Base-by-base conservation (phyloP, 2,329 filamentous ascomycete genomes). In the Aspergillus intermedius region DNA sequence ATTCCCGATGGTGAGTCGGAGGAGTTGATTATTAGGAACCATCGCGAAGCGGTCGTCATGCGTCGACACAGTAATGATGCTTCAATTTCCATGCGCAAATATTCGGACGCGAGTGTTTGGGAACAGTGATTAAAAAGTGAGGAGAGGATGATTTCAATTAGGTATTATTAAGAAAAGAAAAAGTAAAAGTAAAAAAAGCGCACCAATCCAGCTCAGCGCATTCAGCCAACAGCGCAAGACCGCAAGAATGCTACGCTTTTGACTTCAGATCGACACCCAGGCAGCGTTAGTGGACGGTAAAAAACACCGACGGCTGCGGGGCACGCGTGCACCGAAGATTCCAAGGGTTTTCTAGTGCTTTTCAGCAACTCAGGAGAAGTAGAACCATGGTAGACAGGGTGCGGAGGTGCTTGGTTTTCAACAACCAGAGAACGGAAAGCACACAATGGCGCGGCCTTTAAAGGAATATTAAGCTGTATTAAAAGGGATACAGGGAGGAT, bases 1-100 rank as follows among this genome's bases (percentile, higher is more conserved):
- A 32, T 61, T 55, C 5, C 53, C 54, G 13, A 62, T 54, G 23
- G 42, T 52, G 37, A 62, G 50, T 37, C 54, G 55, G 40, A 62
- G 55, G 51, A 62, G 51, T 21, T 58, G 50, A 41, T 62, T 50
- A 47, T 56, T 40, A 19, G 37, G 37, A 12, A 19, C 37, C 37
- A 40, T 40, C 37, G 17, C 15, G 34, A 9, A 17, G 8, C 15
- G 34, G 37, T 22, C 17, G 15, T 10, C 10, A 2, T 15, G 4
- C 9, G 37, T 37, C 34, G 34, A 30, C 25, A 30, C 10, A 17
- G n/a, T 37, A 6, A 9, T 8, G 34, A 37, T 6, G 34, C 6
- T 19, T 3, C 17, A n/a, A 19, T 17, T 19, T 37, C 34, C n/a
- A 37, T 37, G 34, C 34, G 10, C 10, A 12, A 30, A 10, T 30